Percentiles rank a stretch among this genome's conserved stretches.
phyloP scores from a whole-genome alignment of 2,329 filamentous ascomycete genomes.

The Xylariales sp. region DNA sequence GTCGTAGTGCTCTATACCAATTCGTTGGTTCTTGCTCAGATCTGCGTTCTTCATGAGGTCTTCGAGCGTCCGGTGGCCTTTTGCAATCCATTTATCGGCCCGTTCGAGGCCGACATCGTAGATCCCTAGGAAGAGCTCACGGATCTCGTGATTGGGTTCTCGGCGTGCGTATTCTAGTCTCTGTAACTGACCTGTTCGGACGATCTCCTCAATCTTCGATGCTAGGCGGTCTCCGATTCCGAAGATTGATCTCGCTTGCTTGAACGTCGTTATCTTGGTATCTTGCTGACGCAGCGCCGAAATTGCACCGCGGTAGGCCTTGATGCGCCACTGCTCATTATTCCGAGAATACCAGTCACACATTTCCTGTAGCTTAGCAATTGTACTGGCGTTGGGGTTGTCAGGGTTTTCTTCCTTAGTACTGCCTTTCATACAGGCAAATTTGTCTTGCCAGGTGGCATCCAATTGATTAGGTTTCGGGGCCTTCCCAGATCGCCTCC shows the following conservation, averaged over 20 bases:
- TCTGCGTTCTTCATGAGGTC: conserved; percentile 60
- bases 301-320: conserved; percentile 74
- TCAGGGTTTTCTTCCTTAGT: conserved; percentile 35
- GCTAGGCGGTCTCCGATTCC: conserved; percentile 70
- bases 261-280: conserved; percentile 59
- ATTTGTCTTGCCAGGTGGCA: conserved; percentile 40
- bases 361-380: conserved; percentile 75
- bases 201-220: conserved; percentile 86
- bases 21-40: conserved; percentile 63
- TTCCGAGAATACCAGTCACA: conserved; percentile 68
- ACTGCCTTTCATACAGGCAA: conserved; percentile 51
- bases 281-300: conserved; percentile 64
- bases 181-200: conserved; percentile 64
- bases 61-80: conserved; percentile 69
- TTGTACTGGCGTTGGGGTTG: conserved; percentile 72
- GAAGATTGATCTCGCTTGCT: conserved; percentile 63
- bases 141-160: conserved; percentile 59
- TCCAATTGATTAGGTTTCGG: conserved; percentile 15
- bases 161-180: conserved; percentile 65
- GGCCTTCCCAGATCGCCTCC: conserved; percentile 16
- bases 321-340: conserved; percentile 72
- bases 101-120: conserved; percentile 71
- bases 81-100: conserved; percentile 70
- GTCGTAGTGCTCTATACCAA: conserved; percentile 75
- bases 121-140: conserved; percentile 69